These are phyloP conservation scores for Mycena floridula DNA, from an alignment of 768 basidiomycete species.

Conservation along the genomic window DNA sequence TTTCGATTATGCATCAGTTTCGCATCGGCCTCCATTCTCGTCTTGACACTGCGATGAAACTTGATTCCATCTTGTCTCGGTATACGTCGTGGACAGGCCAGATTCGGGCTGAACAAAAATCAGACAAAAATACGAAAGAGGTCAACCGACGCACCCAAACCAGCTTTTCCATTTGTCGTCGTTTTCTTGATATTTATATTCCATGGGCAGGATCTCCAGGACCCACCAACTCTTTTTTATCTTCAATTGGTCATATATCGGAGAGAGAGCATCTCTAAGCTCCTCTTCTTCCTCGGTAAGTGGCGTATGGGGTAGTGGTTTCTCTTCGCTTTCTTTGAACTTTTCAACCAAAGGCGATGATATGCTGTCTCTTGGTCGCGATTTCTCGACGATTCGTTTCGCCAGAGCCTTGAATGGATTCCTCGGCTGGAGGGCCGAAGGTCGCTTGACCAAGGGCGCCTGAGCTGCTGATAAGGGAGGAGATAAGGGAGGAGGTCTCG, in stretches of 20 bases:
- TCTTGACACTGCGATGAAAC: slow-evolving; percentile 39
- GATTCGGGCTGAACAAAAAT: slow-evolving; percentile 27
- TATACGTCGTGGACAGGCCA: slow-evolving; percentile 34
- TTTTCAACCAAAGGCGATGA: slow-evolving; percentile 5
- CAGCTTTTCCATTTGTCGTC: slow-evolving; percentile 33
- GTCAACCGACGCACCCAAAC: slow-evolving; percentile 24
- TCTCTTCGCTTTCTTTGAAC: slow-evolving; percentile 12
- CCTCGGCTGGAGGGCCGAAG: background rate
- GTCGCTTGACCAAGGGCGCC: background rate
- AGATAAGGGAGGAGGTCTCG: slow-evolving; percentile 32
- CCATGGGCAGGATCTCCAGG: slow-evolving; percentile 45
- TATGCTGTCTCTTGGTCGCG: background rate
- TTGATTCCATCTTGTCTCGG: slow-evolving; percentile 35
- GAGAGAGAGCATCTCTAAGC: slow-evolving; percentile 44
- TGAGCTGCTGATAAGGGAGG: slow-evolving; percentile 7
- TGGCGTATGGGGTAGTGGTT: slow-evolving; percentile 17
- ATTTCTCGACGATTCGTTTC: background rate
- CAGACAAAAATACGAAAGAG: background rate
- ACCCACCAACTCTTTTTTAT: slow-evolving; percentile 54
- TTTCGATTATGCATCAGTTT: slow-evolving; percentile 8
- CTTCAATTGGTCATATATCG: slow-evolving; percentile 53
- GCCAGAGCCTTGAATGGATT: background rate
- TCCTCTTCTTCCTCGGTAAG: slow-evolving; percentile 56
- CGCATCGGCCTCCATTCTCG: slow-evolving; percentile 36
- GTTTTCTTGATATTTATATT: slow-evolving; percentile 32